These are phyloP conservation scores for Theobroma cacao DNA, from an alignment of 345 rosid species.

Conservation along the genomic window DNA sequence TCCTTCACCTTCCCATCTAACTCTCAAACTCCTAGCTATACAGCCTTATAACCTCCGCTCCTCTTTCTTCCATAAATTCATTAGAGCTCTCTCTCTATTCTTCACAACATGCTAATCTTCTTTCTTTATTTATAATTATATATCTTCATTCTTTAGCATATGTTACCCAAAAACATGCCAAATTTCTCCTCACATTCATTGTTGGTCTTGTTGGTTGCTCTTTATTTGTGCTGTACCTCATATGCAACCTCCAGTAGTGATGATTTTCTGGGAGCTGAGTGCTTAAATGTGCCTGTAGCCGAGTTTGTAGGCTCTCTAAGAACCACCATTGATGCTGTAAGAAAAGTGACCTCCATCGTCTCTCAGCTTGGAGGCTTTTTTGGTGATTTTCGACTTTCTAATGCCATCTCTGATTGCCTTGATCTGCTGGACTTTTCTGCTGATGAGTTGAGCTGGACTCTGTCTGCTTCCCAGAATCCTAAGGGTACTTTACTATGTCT, in stretches of 20 bases:
- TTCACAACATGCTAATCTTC: not conserved
- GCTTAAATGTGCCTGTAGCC: constrained; percentile 38
- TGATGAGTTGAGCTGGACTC: constrained; percentile 55
- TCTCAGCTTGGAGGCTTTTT: constrained; percentile 32
- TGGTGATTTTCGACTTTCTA: constrained; percentile 39
- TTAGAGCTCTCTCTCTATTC: not conserved
- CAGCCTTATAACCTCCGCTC: not conserved
- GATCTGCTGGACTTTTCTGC: constrained; percentile 65
- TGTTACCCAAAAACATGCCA: not conserved
- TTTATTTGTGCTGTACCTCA: not conserved
- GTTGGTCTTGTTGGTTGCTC: not conserved
- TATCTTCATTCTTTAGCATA: not conserved
- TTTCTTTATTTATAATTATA: not conserved
- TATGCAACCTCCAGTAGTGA: not conserved
- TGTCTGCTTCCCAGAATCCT: constrained; percentile 55
- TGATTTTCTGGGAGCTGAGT: constrained; percentile 19
- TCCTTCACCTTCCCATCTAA: constrained; percentile 8
- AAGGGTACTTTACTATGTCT: constrained; percentile 28
- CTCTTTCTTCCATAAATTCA: not conserved
- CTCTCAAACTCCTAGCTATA: not conserved
- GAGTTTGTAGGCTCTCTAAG: constrained; percentile 44
- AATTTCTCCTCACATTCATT: not conserved
- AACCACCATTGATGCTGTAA: constrained; percentile 33
- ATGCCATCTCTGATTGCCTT: constrained; percentile 59
- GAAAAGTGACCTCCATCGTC: constrained; percentile 31